Evolutionary conservation across 306 rosid genomes (phyloP).

Genomic region (Casuarina glauca): DNA sequence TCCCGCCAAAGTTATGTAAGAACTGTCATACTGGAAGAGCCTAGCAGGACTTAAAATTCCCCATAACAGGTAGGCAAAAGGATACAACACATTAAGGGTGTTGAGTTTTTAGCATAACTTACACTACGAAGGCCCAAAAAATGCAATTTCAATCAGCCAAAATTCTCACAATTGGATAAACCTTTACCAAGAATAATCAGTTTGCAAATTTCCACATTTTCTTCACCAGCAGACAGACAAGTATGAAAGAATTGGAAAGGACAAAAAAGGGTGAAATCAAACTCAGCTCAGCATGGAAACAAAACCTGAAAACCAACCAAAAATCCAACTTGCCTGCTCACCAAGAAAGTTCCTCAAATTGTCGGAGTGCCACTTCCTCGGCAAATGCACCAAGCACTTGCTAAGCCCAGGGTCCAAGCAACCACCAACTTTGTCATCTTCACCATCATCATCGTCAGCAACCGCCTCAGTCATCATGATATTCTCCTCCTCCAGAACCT

Average conservation of each 20-base stretch:
- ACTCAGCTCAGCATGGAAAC: neutral
- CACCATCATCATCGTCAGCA: constrained; percentile 39
- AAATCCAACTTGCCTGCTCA: constrained; percentile 48
- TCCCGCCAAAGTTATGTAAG: neutral
- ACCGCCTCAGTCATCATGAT: constrained; percentile 79
- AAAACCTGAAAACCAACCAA: neutral
- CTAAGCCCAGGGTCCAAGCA: constrained; percentile 43
- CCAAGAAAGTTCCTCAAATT: constrained; percentile 51
- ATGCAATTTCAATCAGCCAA: neutral
- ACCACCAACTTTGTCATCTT: constrained; percentile 24
- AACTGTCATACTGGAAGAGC: neutral
- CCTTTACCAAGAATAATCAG: neutral
- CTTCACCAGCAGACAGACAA: neutral
- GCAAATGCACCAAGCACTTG: constrained; percentile 84
- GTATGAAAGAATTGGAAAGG: neutral
- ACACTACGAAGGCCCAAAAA: neutral
- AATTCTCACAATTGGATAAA: neutral
- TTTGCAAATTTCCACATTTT: neutral
- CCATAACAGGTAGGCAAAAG: neutral
- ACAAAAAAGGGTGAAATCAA: neutral
- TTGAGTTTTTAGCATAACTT: neutral
- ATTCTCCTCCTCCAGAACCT: constrained; percentile 33
- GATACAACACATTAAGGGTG: neutral
- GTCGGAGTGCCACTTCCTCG: constrained; percentile 73
- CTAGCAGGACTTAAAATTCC: neutral